Percentiles rank a stretch among this genome's conserved stretches.
Evolutionary conservation across 2,329 filamentous ascomycete species (phyloP).

Genomic region (Cordyceps tenuipes): DNA sequence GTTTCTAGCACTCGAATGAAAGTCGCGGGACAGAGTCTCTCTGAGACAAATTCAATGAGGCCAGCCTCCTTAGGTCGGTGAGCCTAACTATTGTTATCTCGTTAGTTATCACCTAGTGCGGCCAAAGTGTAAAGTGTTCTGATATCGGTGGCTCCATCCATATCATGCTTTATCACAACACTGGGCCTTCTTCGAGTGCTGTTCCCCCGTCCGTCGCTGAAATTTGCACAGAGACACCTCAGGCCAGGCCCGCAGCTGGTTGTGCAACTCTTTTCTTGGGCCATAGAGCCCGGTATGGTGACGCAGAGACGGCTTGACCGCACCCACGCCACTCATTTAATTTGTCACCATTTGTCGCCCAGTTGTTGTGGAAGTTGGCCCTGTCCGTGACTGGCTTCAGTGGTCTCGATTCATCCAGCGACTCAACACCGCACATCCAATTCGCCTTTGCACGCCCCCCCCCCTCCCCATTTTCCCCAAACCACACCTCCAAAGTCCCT

Average conservation of each 20-base stretch:
- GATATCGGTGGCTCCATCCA: background rate
- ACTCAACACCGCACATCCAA: background rate
- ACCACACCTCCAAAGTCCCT: conserved; percentile 6
- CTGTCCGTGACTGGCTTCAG: background rate
- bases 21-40: background rate
- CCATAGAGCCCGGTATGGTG: background rate
- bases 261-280: background rate
- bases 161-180: background rate
- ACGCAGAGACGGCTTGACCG: background rate
- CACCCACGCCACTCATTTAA: background rate
- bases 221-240: background rate
- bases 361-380: background rate
- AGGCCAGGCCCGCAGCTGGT: too few species aligned
- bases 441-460: background rate
- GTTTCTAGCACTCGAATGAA: background rate
- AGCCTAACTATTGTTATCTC: background rate
- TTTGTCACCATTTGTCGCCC: background rate
- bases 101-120: background rate
- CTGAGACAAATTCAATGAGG: background rate
- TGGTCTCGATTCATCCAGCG: background rate
- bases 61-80: background rate
- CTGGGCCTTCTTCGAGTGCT: background rate
- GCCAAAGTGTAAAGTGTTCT: background rate
- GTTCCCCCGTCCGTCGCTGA: background rate
- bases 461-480: background rate